These are phyloP conservation scores for Calcarisporium arbuscula DNA, from an alignment of 2,329 filamentous ascomycete species.

Conservation along the genomic window DNA sequence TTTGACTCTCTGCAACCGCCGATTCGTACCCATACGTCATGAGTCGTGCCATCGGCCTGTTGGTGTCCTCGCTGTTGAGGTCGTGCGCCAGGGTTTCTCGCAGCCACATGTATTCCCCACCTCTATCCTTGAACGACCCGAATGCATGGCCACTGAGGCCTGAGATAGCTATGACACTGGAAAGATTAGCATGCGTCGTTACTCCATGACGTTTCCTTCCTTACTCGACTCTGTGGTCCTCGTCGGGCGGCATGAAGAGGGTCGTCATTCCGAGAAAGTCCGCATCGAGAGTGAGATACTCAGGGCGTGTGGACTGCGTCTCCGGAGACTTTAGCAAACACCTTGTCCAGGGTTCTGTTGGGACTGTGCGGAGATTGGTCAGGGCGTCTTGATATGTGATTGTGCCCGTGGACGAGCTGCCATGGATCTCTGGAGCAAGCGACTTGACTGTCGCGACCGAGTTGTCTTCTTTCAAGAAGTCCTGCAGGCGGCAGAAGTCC, in stretches of 20 bases:
- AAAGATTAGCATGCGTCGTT: not conserved
- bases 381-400: not conserved
- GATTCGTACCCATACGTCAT: constrained; percentile 22
- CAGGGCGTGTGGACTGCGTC: not conserved
- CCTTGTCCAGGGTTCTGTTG: not conserved
- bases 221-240: constrained; percentile 6
- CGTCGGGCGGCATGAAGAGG: not conserved
- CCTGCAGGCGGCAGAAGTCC: not conserved
- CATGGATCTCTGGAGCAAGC: not conserved
- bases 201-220: not conserved
- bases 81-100: constrained; percentile 18
- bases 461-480: not conserved
- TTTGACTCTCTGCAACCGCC: constrained; percentile 12
- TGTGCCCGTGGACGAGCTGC: not conserved
- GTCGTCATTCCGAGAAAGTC: constrained; percentile 7
- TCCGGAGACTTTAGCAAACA: not conserved
- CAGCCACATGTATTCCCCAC: constrained; percentile 22
- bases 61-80: constrained; percentile 5
- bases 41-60: constrained; percentile 12
- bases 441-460: not conserved
- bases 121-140: constrained; percentile 22
- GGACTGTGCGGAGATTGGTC: not conserved
- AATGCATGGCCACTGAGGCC: constrained; percentile 22
- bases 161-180: constrained; percentile 9
- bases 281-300: not conserved